These are phyloP conservation scores for Venturia nashicola DNA, from an alignment of 2,329 filamentous ascomycete genomes.

Conservation along the genomic window DNA sequence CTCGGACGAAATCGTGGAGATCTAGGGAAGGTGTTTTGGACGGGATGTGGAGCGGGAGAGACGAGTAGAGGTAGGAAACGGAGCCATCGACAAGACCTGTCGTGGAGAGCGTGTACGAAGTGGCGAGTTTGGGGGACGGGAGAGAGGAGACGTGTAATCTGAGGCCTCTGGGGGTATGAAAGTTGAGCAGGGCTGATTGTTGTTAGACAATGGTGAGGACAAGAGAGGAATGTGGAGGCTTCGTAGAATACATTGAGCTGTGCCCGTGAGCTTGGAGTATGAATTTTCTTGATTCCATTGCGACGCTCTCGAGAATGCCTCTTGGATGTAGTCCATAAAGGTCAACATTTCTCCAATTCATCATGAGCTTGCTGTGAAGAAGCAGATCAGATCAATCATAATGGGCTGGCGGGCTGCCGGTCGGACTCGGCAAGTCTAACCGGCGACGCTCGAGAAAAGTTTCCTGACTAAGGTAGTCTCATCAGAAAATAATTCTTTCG, in stretches of 20 bases:
- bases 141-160: conserved; percentile 83
- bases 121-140: conserved; percentile 84
- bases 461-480: neutral
- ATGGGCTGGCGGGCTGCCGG: neutral
- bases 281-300: conserved; percentile 88
- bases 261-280: conserved; percentile 75
- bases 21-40: conserved; percentile 65
- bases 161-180: conserved; percentile 71
- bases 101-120: conserved; percentile 72
- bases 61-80: conserved; percentile 94
- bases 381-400: neutral
- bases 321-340: conserved; percentile 95
- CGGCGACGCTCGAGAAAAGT: neutral
- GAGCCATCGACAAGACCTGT: conserved; percentile 89
- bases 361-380: neutral
- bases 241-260: conserved; percentile 42
- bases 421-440: neutral
- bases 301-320: conserved; percentile 76
- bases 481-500: neutral
- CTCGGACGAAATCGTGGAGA: conserved; percentile 63
- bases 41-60: conserved; percentile 55
- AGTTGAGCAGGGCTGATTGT: conserved; percentile 65
- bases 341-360: conserved; percentile 55
- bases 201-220: conserved; percentile 1
- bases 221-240: neutral